These are phyloP conservation scores for Erodium trifolium DNA, from an alignment of 441 rosid genomes.

Conservation along the genomic window DNA sequence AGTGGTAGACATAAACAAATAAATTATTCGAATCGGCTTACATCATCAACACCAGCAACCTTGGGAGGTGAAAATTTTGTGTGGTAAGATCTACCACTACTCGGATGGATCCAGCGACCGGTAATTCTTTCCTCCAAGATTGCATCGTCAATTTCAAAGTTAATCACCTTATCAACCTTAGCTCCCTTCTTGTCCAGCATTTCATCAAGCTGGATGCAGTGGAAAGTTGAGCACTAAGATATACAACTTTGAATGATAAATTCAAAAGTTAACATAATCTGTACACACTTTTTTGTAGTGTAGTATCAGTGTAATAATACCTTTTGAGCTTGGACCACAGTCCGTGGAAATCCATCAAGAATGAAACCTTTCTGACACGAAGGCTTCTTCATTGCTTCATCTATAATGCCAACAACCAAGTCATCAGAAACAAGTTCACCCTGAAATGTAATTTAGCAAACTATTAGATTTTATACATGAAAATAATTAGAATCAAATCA, in stretches of 20 bases:
- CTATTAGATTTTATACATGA: not conserved
- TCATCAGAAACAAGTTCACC: constrained; percentile 62
- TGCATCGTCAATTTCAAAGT: constrained; percentile 55
- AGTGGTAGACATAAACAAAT: not conserved
- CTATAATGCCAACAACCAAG: constrained; percentile 62
- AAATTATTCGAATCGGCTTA: constrained; percentile 17
- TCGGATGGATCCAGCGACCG: constrained; percentile 59
- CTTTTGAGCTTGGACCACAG: constrained; percentile 59
- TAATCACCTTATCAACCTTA: constrained; percentile 43
- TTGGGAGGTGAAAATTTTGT: constrained; percentile 52
- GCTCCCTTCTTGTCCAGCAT: constrained; percentile 49
- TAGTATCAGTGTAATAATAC: constrained; percentile 16
- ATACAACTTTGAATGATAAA: not conserved
- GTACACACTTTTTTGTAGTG: not conserved
- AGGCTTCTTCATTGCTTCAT: constrained; percentile 63
- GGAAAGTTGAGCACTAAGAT: constrained; percentile 5
- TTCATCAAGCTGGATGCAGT: constrained; percentile 42
- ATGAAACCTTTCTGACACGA: constrained; percentile 56
- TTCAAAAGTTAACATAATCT: too few relatives aligned
- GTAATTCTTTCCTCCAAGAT: constrained; percentile 65
- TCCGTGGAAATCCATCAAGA: constrained; percentile 64
- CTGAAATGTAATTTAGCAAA: constrained; percentile 17
- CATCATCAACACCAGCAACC: constrained; percentile 49
- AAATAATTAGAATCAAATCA: too few relatives aligned
- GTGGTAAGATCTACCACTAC: constrained; percentile 62